phyloP scores from a whole-genome alignment of 371 early-diverging fungal genomes.

The Coemansia sp. region DNA sequence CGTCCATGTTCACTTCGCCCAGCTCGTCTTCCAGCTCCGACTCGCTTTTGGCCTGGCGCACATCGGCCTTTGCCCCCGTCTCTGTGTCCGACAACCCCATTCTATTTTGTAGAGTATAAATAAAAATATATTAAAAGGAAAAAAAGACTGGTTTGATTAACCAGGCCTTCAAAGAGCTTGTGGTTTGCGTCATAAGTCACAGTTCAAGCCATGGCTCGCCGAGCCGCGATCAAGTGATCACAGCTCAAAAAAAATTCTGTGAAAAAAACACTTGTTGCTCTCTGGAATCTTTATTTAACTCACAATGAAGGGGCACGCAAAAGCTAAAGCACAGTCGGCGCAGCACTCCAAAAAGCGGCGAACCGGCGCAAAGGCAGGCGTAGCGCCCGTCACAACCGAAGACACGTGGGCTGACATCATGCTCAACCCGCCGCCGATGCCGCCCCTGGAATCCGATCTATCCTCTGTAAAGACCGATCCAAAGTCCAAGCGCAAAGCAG shows the following conservation, averaged over 20 bases:
- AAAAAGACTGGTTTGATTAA: neutral
- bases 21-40: constrained; percentile 58
- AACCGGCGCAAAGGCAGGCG: neutral
- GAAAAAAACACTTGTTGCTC: neutral
- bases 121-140: neutral
- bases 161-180: neutral
- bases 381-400: neutral
- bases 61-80: constrained; percentile 31
- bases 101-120: neutral
- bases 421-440: constrained; percentile 39
- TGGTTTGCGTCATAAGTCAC: neutral
- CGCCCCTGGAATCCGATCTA: neutral
- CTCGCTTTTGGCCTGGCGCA: constrained; percentile 25
- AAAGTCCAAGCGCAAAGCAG: neutral
- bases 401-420: constrained; percentile 17
- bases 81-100: constrained; percentile 28
- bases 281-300: neutral
- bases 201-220: no score
- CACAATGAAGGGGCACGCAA: neutral
- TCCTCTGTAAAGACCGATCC: neutral
- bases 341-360: neutral
- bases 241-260: no score
- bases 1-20: constrained; percentile 67
- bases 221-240: no score
- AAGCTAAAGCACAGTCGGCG: neutral